Evolutionary conservation across 2,329 filamentous ascomycete genomes (phyloP), one percentile per base, ranked within the genome.

Genomic region (Arthrobotrys sinensis): DNA sequence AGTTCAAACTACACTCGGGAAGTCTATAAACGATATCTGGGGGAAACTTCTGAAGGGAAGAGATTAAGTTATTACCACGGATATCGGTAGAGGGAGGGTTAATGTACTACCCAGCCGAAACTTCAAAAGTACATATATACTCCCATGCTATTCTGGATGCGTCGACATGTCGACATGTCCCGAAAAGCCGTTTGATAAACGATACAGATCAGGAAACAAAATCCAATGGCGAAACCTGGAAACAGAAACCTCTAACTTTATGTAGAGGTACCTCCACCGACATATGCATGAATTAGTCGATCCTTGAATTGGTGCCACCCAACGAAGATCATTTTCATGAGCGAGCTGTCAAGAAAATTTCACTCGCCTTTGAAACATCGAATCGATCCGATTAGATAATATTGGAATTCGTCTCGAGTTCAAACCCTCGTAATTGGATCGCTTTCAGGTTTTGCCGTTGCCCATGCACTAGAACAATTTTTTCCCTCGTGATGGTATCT

Each of bases 301-400:
- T 66, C 21, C 32, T 64, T 48, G 57, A 55, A 34, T 14, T 45
- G 11, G 32, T 43, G 62, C 40, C 53, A 63, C 43, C 28, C 38
- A 21, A 34, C 40, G 57, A 50, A 48, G 60, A 66, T 73, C 48
- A 12, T 40, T 43, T 68, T 48, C 43, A 64, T 34, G 14, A 46
- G 45, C 55, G 21, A 73, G 57, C 57, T 65, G 57, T 72, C 68
- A 55, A 64, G 55, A 24, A 4, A 24, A 4, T 62, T 46, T 32
- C 32, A 14, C 38, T 53, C 16, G 46, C 34, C n/a, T 24, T n/a
- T 28, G 28, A 50, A 34, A 38, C 16, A 45, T 36, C 40, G 34
- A 40, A 40, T 24, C 55, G 19, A 46, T 62, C 14, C 14, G 24
- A 53, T 46, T 40, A 43, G 45, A 48, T 34, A 53, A 55, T 45